Conservation (phyloP, 495 filamentous ascomycete species). For the Lasiosphaeria miniovina region DNA sequence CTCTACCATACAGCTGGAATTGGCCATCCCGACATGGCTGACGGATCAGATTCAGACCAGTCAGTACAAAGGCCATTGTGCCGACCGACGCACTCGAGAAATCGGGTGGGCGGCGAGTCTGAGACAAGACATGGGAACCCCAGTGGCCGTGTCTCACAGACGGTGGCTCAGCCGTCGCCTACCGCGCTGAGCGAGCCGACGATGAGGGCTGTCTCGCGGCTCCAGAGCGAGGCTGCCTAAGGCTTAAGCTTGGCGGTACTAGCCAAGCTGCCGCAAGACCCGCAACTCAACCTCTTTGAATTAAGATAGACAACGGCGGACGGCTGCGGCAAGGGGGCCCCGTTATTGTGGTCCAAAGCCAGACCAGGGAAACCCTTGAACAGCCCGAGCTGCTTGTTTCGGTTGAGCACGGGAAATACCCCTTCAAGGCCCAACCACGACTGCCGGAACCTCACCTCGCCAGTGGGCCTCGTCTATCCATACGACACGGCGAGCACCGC, state of each 20-base stretch:
- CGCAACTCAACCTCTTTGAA: constrained; percentile 12
- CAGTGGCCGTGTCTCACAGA: background rate
- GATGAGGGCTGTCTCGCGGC: background rate
- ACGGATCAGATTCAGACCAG: background rate
- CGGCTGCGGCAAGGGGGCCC: constrained; percentile 4
- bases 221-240: background rate
- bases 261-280: constrained; percentile 13
- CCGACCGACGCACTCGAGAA: background rate
- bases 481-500: constrained; percentile 5
- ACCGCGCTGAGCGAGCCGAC: background rate
- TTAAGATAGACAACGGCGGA: constrained; percentile 9
- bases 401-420: constrained; percentile 3
- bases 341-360: background rate
- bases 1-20: background rate
- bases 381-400: constrained; percentile 8
- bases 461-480: background rate
- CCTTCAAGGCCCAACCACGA: background rate
- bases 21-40: background rate
- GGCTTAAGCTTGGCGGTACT: background rate
- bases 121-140: background rate
- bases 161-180: constrained; percentile 10
- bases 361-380: background rate
- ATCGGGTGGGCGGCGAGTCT: background rate
- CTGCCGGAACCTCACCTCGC: constrained; percentile 16
- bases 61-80: background rate